Conservation (phyloP, 169 alveolate genomes). For the Neospora caninum region DNA sequence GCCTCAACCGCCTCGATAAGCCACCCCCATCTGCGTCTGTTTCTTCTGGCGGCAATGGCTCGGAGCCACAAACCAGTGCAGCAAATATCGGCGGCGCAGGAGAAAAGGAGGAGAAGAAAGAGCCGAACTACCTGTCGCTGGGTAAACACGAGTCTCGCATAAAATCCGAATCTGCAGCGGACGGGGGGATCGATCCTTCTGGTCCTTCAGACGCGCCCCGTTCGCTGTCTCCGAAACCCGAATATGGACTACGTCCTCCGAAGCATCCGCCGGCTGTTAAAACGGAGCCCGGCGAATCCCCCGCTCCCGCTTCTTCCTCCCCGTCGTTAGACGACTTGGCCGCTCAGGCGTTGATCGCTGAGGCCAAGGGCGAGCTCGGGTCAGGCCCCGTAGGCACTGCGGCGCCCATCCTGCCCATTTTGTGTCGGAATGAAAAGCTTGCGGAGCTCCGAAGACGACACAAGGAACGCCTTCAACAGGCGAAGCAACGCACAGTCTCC, state of each 20-base stretch:
- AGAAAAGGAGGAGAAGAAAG: neutral
- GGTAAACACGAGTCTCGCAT: neutral
- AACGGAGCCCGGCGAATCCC: neutral
- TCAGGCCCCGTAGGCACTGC: neutral
- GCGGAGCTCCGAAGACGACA: constrained; percentile 35
- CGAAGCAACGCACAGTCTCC: neutral
- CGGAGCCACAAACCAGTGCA: neutral
- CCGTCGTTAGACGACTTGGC: constrained; percentile 63
- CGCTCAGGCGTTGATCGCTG: constrained; percentile 8
- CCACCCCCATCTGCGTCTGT: neutral
- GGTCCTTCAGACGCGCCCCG: neutral
- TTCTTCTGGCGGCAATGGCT: neutral
- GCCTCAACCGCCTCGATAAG: neutral
- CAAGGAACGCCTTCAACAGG: neutral
- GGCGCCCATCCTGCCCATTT: neutral
- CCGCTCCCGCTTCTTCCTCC: neutral
- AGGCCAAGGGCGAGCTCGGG: neutral
- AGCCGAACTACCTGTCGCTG: neutral
- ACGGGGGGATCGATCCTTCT: neutral
- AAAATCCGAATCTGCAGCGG: neutral
- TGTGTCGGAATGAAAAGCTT: constrained; percentile 30
- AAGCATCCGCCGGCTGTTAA: neutral
- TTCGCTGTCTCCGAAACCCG: neutral
- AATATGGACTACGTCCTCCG: neutral
- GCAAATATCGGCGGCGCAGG: neutral